Conservation (phyloP, 2,329 filamentous ascomycete species). For the Monilinia aucupariae region DNA sequence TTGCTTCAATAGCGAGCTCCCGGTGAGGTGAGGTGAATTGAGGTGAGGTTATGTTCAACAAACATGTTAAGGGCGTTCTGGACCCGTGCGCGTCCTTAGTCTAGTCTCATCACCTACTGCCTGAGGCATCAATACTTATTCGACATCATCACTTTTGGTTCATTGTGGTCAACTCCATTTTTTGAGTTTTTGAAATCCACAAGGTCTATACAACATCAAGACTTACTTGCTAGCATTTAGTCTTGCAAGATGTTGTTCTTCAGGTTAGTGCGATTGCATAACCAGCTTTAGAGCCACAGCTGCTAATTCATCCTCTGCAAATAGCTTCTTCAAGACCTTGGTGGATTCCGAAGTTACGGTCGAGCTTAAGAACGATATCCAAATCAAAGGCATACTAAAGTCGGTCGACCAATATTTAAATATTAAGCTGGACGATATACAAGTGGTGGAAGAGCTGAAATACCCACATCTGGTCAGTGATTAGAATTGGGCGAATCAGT, state of each 20-base stretch:
- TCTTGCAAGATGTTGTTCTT: conserved; percentile 10
- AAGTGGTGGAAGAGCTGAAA: conserved; percentile 85
- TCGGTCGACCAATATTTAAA: conserved; percentile 98
- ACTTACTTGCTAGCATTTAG: neutral
- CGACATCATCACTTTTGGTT: conserved; percentile 9
- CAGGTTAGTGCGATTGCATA: neutral
- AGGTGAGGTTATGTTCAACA: neutral
- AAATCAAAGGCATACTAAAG: conserved; percentile 91
- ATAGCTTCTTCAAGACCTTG: conserved; percentile 96
- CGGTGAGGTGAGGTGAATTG: neutral
- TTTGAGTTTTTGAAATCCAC: neutral
- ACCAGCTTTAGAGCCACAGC: neutral
- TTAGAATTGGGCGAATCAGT: neutral
- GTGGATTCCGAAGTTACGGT: conserved; percentile 97
- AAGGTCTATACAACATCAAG: neutral
- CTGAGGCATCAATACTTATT: neutral
- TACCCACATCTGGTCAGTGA: conserved; percentile 78
- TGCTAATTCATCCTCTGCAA: neutral
- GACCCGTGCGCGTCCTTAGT: neutral
- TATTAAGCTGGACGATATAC: conserved; percentile 95
- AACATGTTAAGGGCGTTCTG: neutral
- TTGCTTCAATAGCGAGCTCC: neutral
- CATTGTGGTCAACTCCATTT: conserved; percentile 1
- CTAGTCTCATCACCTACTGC: neutral
- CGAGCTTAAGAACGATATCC: conserved; percentile 99